A percentile compares a stretch with the other conserved stretches of the same genome.
Conservation (phyloP, 2,329 filamentous ascomycete species). For the Nothophaeocryptopus gaeumannii region DNA sequence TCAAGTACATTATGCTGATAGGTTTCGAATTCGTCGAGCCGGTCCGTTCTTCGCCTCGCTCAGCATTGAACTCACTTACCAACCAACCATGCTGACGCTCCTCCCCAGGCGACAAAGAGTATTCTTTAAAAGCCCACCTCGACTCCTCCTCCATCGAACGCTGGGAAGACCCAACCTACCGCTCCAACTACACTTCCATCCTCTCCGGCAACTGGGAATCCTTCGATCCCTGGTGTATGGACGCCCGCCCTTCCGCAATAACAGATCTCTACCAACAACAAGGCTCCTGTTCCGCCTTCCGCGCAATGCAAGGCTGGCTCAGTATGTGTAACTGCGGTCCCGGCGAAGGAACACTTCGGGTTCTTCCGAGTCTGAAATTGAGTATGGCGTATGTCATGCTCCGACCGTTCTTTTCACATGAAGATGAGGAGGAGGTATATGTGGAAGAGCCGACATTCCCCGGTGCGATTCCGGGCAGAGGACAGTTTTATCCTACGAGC, state of each 20-base stretch:
- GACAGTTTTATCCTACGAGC: constrained; percentile 4
- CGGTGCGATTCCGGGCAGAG: constrained; percentile 5
- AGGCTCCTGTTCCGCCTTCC: constrained; percentile 9
- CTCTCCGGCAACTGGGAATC: constrained; percentile 10
- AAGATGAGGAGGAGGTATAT: not conserved
- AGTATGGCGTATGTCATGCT: constrained; percentile 13
- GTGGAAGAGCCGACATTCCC: constrained; percentile 2
- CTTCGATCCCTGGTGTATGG: constrained; percentile 13
- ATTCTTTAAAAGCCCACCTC: constrained; percentile 10
- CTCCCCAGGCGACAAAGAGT: constrained; percentile 3
- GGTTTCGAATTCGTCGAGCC: constrained; percentile 12
- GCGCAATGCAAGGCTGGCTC: constrained; percentile 11
- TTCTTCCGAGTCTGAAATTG: constrained; percentile 5
- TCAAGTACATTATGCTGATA: constrained; percentile 10
- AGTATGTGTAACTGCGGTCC: constrained; percentile 8
- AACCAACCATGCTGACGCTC: no score
- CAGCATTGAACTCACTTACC: no score
- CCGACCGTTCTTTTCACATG: constrained; percentile 7
- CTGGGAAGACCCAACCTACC: constrained; percentile 13
- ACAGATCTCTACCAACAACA: constrained; percentile 12
- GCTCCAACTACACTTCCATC: constrained; percentile 8
- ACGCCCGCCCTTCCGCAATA: constrained; percentile 5
- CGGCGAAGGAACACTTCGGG: constrained; percentile 4
- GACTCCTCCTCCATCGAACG: constrained; percentile 13
- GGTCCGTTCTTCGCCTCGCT: no score